Conservation (phyloP, 768 basidiomycete species). For the Tricholoma hemisulphureum region DNA sequence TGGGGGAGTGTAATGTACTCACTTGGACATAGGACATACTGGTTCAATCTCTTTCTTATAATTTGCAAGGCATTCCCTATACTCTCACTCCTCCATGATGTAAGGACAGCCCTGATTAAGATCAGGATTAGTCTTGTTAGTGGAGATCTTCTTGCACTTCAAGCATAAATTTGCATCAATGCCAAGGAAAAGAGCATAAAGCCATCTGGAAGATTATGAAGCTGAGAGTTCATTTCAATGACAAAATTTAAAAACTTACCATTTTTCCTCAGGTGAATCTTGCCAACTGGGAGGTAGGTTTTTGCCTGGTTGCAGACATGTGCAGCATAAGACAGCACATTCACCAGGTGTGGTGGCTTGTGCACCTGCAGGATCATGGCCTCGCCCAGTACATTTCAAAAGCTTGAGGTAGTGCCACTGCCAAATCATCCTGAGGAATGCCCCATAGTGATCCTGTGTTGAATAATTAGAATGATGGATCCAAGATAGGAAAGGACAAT, state of each 20-base stretch:
- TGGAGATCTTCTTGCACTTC: slow-evolving; percentile 17
- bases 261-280: slow-evolving; percentile 6
- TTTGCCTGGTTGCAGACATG: slow-evolving; percentile 24
- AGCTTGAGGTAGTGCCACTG: not conserved
- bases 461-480: not conserved
- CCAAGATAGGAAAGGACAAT: not conserved
- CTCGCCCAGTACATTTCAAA: not conserved
- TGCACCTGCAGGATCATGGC: slow-evolving; percentile 8
- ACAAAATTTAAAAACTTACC: slow-evolving; percentile 4
- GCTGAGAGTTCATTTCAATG: not conserved
- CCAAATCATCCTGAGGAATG: not conserved
- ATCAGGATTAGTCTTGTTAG: slow-evolving; percentile 15
- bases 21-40: slow-evolving; percentile 11
- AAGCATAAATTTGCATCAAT: slow-evolving; percentile 23
- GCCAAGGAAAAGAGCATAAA: slow-evolving; percentile 4
- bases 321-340: slow-evolving; percentile 24
- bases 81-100: slow-evolving; percentile 14
- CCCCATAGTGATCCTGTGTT: slow-evolving; percentile 19
- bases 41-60: slow-evolving; percentile 17
- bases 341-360: slow-evolving; percentile 13
- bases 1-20: no score
- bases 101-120: slow-evolving; percentile 8
- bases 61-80: slow-evolving; percentile 17
- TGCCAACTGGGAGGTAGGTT: slow-evolving; percentile 24
- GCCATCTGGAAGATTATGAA: slow-evolving; percentile 9